Percentiles rank a stretch among this genome's conserved stretches.
Conservation (phyloP, 2,329 filamentous ascomycete species). For the Cladobotryum protrusum region DNA sequence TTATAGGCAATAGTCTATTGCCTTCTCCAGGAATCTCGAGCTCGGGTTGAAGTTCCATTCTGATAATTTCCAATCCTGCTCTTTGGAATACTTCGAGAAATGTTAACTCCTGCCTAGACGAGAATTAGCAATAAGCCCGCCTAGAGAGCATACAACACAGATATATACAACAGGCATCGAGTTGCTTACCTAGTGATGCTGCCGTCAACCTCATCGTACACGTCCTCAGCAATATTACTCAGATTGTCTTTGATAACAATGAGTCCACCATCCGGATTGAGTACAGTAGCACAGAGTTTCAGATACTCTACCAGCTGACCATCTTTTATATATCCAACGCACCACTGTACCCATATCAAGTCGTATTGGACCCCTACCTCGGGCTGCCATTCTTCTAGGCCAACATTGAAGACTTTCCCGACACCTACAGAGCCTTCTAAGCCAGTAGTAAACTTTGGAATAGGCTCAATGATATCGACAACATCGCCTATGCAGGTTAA, state of each 20-base stretch:
- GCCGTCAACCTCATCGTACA: slow-evolving; percentile 70
- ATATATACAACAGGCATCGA: too few species aligned
- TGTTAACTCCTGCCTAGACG: slow-evolving; percentile 47
- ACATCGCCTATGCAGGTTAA: slow-evolving; percentile 58
- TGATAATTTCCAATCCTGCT: slow-evolving; percentile 60
- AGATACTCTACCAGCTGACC: slow-evolving; percentile 63
- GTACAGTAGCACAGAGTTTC: slow-evolving; percentile 45
- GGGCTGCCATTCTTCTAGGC: slow-evolving; percentile 64
- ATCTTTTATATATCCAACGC: slow-evolving; percentile 74
- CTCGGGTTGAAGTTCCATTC: slow-evolving; percentile 65
- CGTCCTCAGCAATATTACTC: slow-evolving; percentile 49
- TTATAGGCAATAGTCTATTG: slow-evolving; percentile 58
- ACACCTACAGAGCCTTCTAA: slow-evolving; percentile 53
- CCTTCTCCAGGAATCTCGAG: slow-evolving; percentile 40
- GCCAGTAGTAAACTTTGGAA: slow-evolving; percentile 68
- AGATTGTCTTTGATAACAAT: slow-evolving; percentile 63
- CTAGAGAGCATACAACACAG: too few species aligned
- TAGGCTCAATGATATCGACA: slow-evolving; percentile 81
- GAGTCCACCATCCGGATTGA: slow-evolving; percentile 23
- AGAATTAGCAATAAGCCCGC: slow-evolving; percentile 11
- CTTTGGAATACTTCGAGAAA: slow-evolving; percentile 63
- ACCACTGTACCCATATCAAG: slow-evolving; percentile 88
- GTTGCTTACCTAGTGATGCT: slow-evolving; percentile 60
- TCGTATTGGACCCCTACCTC: slow-evolving; percentile 53
- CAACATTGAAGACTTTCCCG: slow-evolving; percentile 60